Percentiles rank a stretch among this genome's conserved stretches.
These are phyloP conservation scores for Cercophora sp. DNA, from an alignment of 495 filamentous ascomycete genomes.

Conservation along the genomic window DNA sequence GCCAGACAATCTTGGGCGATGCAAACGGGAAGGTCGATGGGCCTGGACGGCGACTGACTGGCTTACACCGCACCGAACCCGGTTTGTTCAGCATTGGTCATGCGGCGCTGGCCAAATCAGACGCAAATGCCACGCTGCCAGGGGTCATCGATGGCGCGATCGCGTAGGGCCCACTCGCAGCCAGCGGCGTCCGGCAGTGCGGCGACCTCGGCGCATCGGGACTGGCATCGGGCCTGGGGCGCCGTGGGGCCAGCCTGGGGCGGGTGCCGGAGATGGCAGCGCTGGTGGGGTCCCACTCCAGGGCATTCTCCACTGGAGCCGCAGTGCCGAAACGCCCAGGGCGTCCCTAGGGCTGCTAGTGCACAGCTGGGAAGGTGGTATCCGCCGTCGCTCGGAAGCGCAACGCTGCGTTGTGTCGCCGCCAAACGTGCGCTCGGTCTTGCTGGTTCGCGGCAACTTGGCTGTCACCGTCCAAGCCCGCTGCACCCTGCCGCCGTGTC, in stretches of 20 bases:
- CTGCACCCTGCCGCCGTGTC: too few relatives aligned
- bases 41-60: too few relatives aligned
- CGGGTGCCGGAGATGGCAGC: neutral
- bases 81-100: neutral
- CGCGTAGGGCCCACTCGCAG: neutral
- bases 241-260: neutral
- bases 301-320: too few relatives aligned
- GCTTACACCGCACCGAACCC: neutral
- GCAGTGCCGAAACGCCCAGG: too few relatives aligned
- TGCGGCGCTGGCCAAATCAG: neutral
- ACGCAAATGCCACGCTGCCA: neutral
- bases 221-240: neutral
- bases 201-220: neutral
- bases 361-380: conserved; percentile 12
- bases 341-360: neutral
- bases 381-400: neutral
- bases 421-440: neutral
- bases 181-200: neutral
- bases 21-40: too few relatives aligned
- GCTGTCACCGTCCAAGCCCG: too few relatives aligned
- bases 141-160: neutral
- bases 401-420: neutral
- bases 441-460: neutral
- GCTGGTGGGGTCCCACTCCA: neutral
- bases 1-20: too few relatives aligned